Conservation (phyloP, 2,329 filamentous ascomycete species). For the Clonostachys sp. region DNA sequence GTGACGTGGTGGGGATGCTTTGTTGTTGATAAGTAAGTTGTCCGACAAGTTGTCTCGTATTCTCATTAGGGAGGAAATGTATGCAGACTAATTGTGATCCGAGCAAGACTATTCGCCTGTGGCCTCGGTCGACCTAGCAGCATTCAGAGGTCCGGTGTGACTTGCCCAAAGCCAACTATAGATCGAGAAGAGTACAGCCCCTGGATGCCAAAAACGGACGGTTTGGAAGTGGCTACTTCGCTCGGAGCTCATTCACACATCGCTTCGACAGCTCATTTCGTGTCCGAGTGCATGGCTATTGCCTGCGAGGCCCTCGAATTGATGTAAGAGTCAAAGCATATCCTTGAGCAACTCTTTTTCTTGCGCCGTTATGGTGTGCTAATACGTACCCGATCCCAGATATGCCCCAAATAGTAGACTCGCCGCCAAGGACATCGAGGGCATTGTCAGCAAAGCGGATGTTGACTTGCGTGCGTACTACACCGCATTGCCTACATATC, state of each 20-base stretch:
- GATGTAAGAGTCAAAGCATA: constrained; percentile 2
- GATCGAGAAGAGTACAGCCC: constrained; percentile 7
- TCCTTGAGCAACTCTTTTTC: background rate
- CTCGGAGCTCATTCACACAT: background rate
- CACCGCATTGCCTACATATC: constrained; percentile 6
- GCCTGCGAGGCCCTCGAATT: constrained; percentile 10
- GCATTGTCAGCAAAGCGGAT: constrained; percentile 8
- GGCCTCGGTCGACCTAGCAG: constrained; percentile 11
- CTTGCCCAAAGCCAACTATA: constrained; percentile 9
- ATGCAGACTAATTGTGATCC: constrained; percentile 2
- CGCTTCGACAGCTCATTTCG: constrained; percentile 5
- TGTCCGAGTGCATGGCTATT: constrained; percentile 8
- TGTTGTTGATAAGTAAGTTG: constrained; percentile 11
- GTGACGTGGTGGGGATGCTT: constrained; percentile 15
- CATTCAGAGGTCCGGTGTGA: constrained; percentile 7
- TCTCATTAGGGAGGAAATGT: background rate
- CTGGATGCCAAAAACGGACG: constrained; percentile 4
- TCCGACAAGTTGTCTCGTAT: background rate
- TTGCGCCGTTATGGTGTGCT: no score
- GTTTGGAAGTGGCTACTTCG: no score
- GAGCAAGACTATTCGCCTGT: constrained; percentile 3
- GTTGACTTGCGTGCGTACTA: constrained; percentile 9
- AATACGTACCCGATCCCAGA: no score
- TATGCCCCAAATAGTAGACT: no score
- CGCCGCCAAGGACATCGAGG: background rate